These are phyloP conservation scores for Nicotiana tomentosiformis DNA, from an alignment of 257 asterid species.

Conservation along the genomic window DNA sequence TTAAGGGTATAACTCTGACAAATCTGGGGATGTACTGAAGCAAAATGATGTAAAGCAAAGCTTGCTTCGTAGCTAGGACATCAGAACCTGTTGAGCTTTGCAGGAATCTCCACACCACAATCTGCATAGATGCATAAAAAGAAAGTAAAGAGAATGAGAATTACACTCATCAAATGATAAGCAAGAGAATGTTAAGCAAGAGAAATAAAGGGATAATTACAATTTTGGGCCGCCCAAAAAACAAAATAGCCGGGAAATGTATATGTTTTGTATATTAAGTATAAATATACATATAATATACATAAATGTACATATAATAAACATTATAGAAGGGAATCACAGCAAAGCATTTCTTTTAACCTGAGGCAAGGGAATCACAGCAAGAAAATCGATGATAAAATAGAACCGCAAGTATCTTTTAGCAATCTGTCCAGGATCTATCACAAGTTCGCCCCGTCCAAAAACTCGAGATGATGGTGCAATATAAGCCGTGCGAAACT, in stretches of 20 bases:
- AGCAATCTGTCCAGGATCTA: slow-evolving; percentile 87
- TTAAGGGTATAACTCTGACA: slow-evolving; percentile 64
- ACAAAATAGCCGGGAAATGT: too few species aligned
- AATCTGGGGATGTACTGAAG: slow-evolving; percentile 87
- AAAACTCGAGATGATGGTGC: slow-evolving; percentile 99
- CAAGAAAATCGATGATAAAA: slow-evolving; percentile 82
- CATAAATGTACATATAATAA: too few species aligned
- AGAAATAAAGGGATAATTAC: too few species aligned
- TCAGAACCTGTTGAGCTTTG: slow-evolving; percentile 87
- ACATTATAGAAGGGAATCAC: too few species aligned
- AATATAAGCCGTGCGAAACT: slow-evolving; percentile 92
- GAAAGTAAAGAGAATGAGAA: background rate
- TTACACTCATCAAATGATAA: background rate
- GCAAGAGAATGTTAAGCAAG: background rate
- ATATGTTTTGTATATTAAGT: too few species aligned
- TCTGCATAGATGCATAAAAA: slow-evolving; percentile 41
- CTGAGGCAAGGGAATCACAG: slow-evolving; percentile 97
- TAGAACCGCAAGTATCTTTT: slow-evolving; percentile 83
- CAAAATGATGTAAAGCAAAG: slow-evolving; percentile 70
- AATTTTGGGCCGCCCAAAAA: too few species aligned
- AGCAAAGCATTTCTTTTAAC: slow-evolving; percentile 28
- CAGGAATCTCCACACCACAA: slow-evolving; percentile 90
- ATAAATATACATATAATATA: too few species aligned
- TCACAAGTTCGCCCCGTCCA: slow-evolving; percentile 99
- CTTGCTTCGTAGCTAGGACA: slow-evolving; percentile 80